Evolutionary conservation across 495 filamentous ascomycete species (phyloP), one percentile per base, ranked within the genome.

Genomic region (Cryomyces antarcticus): DNA sequence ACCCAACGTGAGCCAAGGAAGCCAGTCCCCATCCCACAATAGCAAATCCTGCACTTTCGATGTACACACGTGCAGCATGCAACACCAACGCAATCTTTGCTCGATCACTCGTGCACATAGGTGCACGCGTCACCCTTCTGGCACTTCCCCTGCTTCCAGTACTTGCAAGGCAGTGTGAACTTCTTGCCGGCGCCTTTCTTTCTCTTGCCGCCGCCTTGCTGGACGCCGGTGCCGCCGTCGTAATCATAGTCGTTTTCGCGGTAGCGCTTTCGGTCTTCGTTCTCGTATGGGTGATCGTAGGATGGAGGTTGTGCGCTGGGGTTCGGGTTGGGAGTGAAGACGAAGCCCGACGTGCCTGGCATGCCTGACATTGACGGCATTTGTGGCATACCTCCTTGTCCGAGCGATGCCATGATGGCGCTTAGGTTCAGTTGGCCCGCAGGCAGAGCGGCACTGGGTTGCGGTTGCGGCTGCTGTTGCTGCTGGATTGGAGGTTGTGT

Each of bases 111-210:
- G 48, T 94, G 86, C 37, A 80, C 67, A 60, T 75, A 94, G 1
- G 82, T 89, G 57, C 86, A 94, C 31, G 78, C 77, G 12, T 80
- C 78, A 4, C 86, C 86, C 58, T 93, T 89, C 12, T 68, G 66
- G 60, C 86, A 94, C 56, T 77, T 77, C 11, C 84, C 84, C 44
- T 80, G 70, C 5, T 69, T 63, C 66, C 69, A 94, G 59, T 84
- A 93, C 39, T 68, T 72, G 60, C 86, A 94, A 11, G 80, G 68
- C 52, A 57, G 37, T 6, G 55, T 44, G 30, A 55, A 58, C 46
- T 60, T 54, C 33, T 39, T 39, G n/a, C 44, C 12, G 28, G 41
- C 30, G 17, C 41, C 46, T 33, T 44, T 46, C 46, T 47, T 50
- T 43, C 44, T 44, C 30, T 56, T 56, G 37, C 28, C 43, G 5